Evolutionary conservation across 306 rosid species (phyloP), one percentile per base, ranked within the genome.

Genomic region (Abrus pulchellus): DNA sequence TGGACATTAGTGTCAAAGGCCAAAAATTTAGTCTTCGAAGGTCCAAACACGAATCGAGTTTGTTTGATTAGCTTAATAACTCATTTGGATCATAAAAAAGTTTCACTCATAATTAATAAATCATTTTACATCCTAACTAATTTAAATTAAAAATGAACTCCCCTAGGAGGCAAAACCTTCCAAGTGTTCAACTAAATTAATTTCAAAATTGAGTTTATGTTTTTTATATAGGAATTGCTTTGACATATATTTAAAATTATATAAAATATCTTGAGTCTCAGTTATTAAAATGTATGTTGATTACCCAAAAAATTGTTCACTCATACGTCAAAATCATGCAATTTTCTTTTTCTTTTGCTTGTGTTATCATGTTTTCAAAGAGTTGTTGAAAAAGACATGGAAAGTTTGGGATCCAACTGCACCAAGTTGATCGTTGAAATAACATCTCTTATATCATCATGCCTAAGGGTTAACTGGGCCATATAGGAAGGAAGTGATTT

Each of bases 401-500:
- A 76, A 64, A 64, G 29, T 76, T 72, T 61, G 53, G 50, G 60
- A 20, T 79, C 69, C 50, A 79, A 69, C 68, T 78, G 28, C 45
- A 32, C 59, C 71, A 79, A 69, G 69, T 44, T 45, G 76, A 70
- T 79, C 32, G 30, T 9, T 69, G 78, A 79, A 47, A 60, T 70
- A 27, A 55, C 72, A 48, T 60, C 64, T n/a, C 65, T 12, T 28
- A 0, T 32, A 28, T 11, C 71, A 47, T 70, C 71, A 47, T 70
- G 30, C 71, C 56, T 55, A 33, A 41, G 69, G 12, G 67, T 43
- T 62, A 65, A 54, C 29, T 54, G 40, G 76, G 71, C 75, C 74
- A 81, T 27, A 66, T 27, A 66, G 34, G 27, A 65, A 32, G n/a
- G 41, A 33, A 52, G 29, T 44, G 75, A 59, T 38, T 66, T 14